Evolutionary conservation across 305 asterid genomes (phyloP).

Genomic region (Plantago rigida): DNA sequence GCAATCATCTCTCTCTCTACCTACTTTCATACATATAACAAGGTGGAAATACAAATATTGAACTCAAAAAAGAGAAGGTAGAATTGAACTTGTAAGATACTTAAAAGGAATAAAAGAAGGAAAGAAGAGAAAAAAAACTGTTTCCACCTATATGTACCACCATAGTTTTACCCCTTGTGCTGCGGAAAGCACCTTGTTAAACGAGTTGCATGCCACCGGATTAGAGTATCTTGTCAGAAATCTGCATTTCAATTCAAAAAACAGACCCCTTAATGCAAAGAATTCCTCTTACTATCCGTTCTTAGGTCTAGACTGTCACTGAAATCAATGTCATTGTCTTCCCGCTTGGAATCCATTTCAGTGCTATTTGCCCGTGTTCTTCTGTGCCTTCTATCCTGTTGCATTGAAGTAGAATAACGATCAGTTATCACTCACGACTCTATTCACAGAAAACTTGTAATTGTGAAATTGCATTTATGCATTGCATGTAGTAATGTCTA

Average conservation of each 20-base stretch:
- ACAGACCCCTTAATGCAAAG: slow-evolving; percentile 11
- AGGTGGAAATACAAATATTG: slow-evolving; percentile 13
- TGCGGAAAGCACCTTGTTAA: slow-evolving; percentile 20
- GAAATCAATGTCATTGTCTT: slow-evolving; percentile 64
- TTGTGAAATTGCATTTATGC: too few species aligned
- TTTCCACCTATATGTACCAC: slow-evolving; percentile 28
- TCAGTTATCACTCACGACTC: not conserved
- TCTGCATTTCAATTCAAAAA: slow-evolving; percentile 3
- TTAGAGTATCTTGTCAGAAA: slow-evolving; percentile 12
- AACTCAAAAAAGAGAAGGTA: slow-evolving; percentile 10
- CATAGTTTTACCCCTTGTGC: slow-evolving; percentile 18
- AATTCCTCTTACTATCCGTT: slow-evolving; percentile 47
- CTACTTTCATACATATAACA: slow-evolving; percentile 26
- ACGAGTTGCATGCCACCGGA: slow-evolving; percentile 10
- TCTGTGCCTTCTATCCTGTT: slow-evolving; percentile 75
- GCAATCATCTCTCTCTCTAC: slow-evolving; percentile 13
- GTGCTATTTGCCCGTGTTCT: slow-evolving; percentile 54
- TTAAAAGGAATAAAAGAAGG: slow-evolving; percentile 6
- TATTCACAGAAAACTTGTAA: too few species aligned
- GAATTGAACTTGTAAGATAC: not conserved
- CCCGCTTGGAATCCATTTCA: slow-evolving; percentile 53
- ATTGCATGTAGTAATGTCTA: too few species aligned
- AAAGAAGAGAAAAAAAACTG: slow-evolving; percentile 8
- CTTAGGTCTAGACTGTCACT: slow-evolving; percentile 56
- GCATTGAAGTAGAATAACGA: not conserved